These are phyloP conservation scores for Brettanomyces sp. DNA, from an alignment of 805 yeast species.

Conservation along the genomic window DNA sequence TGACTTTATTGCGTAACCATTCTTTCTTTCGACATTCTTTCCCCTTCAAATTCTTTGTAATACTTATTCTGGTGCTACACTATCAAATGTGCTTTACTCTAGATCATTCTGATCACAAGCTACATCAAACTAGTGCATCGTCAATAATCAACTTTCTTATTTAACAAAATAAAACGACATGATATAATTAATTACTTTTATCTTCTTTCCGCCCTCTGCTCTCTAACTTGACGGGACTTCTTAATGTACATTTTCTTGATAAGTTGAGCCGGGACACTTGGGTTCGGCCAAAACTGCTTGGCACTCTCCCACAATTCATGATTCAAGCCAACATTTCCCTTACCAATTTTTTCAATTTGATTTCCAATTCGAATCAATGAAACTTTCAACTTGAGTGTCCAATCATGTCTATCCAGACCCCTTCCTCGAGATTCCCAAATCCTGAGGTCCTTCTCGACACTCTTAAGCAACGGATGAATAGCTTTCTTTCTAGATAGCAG, in stretches of 20 bases:
- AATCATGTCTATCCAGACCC: constrained; percentile 22
- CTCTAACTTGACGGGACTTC: constrained; percentile 13
- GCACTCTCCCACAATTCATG: constrained; percentile 23
- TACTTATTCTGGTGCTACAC: too few relatives aligned
- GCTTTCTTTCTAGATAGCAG: constrained; percentile 6
- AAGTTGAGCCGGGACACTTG: constrained; percentile 21
- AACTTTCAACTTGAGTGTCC: constrained; percentile 22
- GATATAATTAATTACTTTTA: not conserved
- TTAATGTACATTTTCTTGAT: constrained; percentile 25
- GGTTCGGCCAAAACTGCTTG: constrained; percentile 26
- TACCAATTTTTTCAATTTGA: constrained; percentile 21
- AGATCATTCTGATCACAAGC: too few relatives aligned
- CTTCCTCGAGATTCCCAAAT: constrained; percentile 25
- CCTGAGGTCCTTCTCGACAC: constrained; percentile 21
- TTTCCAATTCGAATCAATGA: constrained; percentile 22
- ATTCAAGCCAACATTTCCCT: constrained; percentile 12
- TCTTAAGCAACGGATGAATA: constrained; percentile 17
- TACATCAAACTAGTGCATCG: too few relatives aligned
- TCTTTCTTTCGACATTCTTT: too few relatives aligned
- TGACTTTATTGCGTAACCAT: too few relatives aligned
- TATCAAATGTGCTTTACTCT: too few relatives aligned
- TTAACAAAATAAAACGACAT: not conserved
- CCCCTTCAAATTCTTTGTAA: too few relatives aligned
- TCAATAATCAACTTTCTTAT: too few relatives aligned
- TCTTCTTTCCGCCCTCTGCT: not conserved